A percentile compares a stretch with the other conserved stretches of the same genome.
Evolutionary conservation across 1,139 yeast genomes (phyloP).

Genomic region (Suhomyces chickasaworum): DNA sequence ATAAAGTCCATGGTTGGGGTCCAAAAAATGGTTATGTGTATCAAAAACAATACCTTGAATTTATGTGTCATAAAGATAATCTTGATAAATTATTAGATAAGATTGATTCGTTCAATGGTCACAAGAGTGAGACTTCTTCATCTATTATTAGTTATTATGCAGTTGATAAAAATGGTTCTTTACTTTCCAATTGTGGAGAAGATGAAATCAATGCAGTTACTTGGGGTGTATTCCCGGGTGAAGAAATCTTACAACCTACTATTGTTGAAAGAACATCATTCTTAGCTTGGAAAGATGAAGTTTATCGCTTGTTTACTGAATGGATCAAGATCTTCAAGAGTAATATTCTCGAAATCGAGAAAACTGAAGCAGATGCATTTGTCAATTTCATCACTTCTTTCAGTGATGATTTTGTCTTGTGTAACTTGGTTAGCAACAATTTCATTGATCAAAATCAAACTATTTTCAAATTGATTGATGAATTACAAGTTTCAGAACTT

Average conservation of each 20-base stretch:
- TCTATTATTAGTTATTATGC: constrained; percentile 73
- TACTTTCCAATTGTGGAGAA: constrained; percentile 66
- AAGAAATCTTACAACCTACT: constrained; percentile 88
- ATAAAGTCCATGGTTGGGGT: constrained; percentile 90
- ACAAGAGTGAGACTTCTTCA: constrained; percentile 42
- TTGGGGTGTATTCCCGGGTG: constrained; percentile 96
- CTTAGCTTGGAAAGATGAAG: constrained; percentile 97
- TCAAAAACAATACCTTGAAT: constrained; percentile 91
- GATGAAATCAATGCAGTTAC: constrained; percentile 93
- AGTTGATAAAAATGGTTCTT: constrained; percentile 63
- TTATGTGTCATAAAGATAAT: constrained; percentile 65
- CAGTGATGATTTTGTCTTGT: constrained; percentile 65
- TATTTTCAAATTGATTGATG: constrained; percentile 45
- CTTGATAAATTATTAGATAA: constrained; percentile 40
- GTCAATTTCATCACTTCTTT: constrained; percentile 50
- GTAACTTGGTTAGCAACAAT: constrained; percentile 91
- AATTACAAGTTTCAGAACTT: constrained; percentile 25
- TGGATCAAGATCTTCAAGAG: constrained; percentile 65
- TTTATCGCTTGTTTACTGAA: constrained; percentile 76
- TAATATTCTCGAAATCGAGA: constrained; percentile 41
- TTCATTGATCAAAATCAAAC: constrained; percentile 55
- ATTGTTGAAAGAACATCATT: constrained; percentile 88
- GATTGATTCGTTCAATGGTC: constrained; percentile 40
- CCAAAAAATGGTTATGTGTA: constrained; percentile 91
- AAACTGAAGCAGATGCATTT: constrained; percentile 29